These are phyloP conservation scores for Kazachstania sp. DNA, from an alignment of 1,139 yeast genomes.

Conservation along the genomic window DNA sequence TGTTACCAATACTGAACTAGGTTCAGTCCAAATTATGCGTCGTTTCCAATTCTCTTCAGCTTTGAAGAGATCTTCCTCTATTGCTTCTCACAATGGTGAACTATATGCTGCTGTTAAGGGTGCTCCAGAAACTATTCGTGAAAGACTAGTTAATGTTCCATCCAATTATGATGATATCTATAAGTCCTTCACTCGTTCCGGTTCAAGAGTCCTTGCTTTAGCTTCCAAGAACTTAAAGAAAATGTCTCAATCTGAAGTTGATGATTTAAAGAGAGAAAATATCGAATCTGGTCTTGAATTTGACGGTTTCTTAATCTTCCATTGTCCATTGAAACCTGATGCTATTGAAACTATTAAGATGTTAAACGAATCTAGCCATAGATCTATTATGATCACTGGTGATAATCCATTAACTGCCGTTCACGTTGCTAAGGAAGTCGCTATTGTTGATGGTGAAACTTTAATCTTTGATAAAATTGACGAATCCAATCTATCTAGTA, in stretches of 20 bases:
- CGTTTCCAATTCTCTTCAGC: conserved; percentile 97
- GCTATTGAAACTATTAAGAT: conserved; percentile 83
- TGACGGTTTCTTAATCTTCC: conserved; percentile 94
- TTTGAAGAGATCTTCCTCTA: conserved; percentile 86
- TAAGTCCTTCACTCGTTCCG: conserved; percentile 87
- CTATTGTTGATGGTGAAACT: conserved; percentile 72
- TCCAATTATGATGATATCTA: conserved; percentile 74
- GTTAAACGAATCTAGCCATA: conserved; percentile 92
- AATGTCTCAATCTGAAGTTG: conserved; percentile 44
- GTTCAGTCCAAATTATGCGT: conserved; percentile 66
- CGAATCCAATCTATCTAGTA: conserved; percentile 44
- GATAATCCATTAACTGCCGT: conserved; percentile 98
- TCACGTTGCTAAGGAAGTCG: conserved; percentile 93
- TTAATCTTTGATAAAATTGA: conserved; percentile 84
- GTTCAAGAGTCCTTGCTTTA: conserved; percentile 91
- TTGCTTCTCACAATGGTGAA: conserved; percentile 57
- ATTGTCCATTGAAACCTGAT: conserved; percentile 90
- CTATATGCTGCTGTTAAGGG: conserved; percentile 87
- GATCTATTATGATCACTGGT: conserved; percentile 97
- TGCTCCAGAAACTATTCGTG: conserved; percentile 95
- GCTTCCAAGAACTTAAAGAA: conserved; percentile 71
- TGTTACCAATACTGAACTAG: conserved; percentile 40
- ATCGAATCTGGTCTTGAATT: conserved; percentile 69
- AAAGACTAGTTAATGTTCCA: conserved; percentile 68
- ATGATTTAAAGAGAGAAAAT: conserved; percentile 55